Percentiles rank a stretch among this genome's conserved stretches.
These are phyloP conservation scores for Saccharomyces mikatae DNA, from an alignment of 805 yeast genomes.

Conservation along the genomic window DNA sequence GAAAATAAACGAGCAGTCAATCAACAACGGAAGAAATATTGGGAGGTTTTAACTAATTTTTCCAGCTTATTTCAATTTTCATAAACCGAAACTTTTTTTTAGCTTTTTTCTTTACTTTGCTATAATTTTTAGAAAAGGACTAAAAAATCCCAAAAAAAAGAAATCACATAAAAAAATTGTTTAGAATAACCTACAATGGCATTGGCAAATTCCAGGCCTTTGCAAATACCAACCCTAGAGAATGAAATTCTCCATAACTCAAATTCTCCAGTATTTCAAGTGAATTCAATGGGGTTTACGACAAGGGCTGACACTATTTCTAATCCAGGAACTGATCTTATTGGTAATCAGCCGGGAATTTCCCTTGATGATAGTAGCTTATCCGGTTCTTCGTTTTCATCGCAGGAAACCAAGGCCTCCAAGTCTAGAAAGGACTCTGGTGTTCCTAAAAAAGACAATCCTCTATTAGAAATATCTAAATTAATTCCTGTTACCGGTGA, in stretches of 20 bases:
- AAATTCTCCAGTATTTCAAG: conserved; percentile 29
- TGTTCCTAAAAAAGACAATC: conserved; percentile 19
- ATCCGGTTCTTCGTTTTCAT: background rate
- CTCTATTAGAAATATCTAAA: conserved; percentile 45
- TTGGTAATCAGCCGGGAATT: conserved; percentile 2
- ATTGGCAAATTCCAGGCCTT: conserved; percentile 59
- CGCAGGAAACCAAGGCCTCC: background rate
- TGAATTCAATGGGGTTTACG: conserved; percentile 20
- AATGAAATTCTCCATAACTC: conserved; percentile 27
- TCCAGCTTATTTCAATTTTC: conserved; percentile 6
- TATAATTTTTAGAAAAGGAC: background rate
- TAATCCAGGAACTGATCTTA: conserved; percentile 12
- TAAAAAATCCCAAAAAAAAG: background rate
- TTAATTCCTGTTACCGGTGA: conserved; percentile 75
- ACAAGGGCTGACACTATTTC: conserved; percentile 4
- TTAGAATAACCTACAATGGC: conserved; percentile 37
- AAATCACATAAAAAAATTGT: background rate
- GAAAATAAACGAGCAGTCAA: background rate
- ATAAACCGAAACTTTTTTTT: background rate
- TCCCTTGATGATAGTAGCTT: background rate
- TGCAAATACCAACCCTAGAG: conserved; percentile 41
- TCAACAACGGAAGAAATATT: background rate
- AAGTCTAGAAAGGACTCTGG: conserved; percentile 10
- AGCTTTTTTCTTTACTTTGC: background rate
- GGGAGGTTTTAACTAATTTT: conserved; percentile 17